Evolutionary conservation across 169 alveolate species (phyloP), one percentile per base, ranked within the genome.

Genomic region (Plasmodium ovale): DNA sequence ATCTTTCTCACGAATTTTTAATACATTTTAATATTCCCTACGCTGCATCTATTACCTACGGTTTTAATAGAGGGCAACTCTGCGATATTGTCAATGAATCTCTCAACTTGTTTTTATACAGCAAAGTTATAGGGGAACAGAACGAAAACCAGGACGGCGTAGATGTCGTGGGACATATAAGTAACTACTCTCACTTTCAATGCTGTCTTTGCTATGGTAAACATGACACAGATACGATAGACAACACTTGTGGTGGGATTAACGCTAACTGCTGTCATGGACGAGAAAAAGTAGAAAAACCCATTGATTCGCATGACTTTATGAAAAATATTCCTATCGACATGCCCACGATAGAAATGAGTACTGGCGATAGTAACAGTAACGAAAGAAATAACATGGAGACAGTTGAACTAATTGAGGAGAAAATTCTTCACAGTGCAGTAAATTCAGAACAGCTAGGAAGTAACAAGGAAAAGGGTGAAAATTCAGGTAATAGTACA

Each of bases 21-120:
- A 27, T 79, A 0, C 23, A 16, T 23, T 79, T 79, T 79, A 82
- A 79, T 79, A 29, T 56, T 19, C 9, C 19, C 16, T 79, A 64
- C 33, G 37, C 89, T 6, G 79, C 89, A 29, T 37, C 89, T 2
- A 47, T 79, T 64, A 79, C 89, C 2, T 79, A 79, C 27, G 89
- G 89, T 25, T 79, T 79, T 53, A 68, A 64, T 37, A 68, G 82
- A 35, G 89, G 82, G n/a, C 79, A 79, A 27, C 37, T 79, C 27
- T 79, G 51, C 27, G 89, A 79, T 31, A 62, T 79, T 19, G 29
- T 68, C 1, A 79, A 79, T 14, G 89, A 79, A 54, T 62, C 82
- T 4, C 16, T 49, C 39, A 79, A 79, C 35, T 12, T 79, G 16
- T 79, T 16, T 39, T 31, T 79, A 79, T 79, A 79, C 49, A 68